Evolutionary conservation across 106 monocot species (phyloP).

Genomic region (Xerophyta viscosa): DNA sequence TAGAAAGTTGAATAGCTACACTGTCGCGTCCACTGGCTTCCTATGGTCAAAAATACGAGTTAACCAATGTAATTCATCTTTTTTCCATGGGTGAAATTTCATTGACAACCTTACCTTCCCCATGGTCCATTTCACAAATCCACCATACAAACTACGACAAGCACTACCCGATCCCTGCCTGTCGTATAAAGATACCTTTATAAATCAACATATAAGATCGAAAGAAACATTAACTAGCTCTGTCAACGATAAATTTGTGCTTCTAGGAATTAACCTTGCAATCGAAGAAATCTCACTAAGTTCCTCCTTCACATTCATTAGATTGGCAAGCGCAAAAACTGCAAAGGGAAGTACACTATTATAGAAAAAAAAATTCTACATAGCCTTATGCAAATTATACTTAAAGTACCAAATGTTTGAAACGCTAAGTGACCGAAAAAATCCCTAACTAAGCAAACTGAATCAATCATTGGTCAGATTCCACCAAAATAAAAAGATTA

Average conservation of each 20-base stretch:
- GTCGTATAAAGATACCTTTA: conserved; percentile 9
- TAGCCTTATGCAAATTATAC: too few species aligned
- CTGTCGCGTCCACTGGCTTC: conserved; percentile 72
- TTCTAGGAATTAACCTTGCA: conserved; percentile 63
- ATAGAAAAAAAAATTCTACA: too few species aligned
- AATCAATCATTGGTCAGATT: too few species aligned
- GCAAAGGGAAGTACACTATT: conserved; percentile 5
- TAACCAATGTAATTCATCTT: too few species aligned
- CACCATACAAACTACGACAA: conserved; percentile 88
- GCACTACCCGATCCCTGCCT: conserved; percentile 99
- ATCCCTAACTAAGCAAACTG: too few species aligned
- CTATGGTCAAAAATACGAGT: conserved; percentile 15
- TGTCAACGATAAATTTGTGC: too few species aligned
- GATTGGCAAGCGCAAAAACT: conserved; percentile 93
- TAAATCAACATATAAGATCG: neutral
- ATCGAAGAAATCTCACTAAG: conserved; percentile 67
- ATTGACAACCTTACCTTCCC: conserved; percentile 53
- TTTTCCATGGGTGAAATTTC: neutral
- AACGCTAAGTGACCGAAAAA: too few species aligned
- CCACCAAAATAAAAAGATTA: too few species aligned
- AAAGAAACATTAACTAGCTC: neutral
- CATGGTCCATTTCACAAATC: conserved; percentile 99
- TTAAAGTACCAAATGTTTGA: too few species aligned
- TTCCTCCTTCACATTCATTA: conserved; percentile 94
- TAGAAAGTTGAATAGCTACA: conserved; percentile 74